Conservation (phyloP, 768 basidiomycete species). For the Suillus brevipes region DNA sequence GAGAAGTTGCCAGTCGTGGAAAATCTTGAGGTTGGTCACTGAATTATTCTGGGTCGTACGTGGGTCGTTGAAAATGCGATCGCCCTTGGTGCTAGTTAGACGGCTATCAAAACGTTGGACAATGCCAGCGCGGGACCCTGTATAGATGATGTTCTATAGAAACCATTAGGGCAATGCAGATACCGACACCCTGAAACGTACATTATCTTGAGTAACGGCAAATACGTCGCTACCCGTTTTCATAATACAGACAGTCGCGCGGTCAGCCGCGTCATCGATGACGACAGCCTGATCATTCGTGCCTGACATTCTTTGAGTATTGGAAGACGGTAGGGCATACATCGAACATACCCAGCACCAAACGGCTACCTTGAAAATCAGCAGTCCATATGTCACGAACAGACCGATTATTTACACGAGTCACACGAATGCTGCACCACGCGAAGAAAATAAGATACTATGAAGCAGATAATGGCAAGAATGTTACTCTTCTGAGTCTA, state of each 20-base stretch:
- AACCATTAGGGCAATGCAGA: neutral
- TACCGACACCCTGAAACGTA: conserved; percentile 23
- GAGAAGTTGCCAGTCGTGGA: conserved; percentile 55
- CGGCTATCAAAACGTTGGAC: conserved; percentile 62
- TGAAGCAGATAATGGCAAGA: neutral
- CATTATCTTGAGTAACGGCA: conserved; percentile 53
- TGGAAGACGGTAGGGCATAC: neutral
- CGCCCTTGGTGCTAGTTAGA: conserved; percentile 33
- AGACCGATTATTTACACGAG: conserved; percentile 36
- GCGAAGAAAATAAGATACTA: conserved; percentile 3
- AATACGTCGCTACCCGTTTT: conserved; percentile 65
- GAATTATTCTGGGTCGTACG: conserved; percentile 42
- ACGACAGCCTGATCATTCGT: conserved; percentile 52
- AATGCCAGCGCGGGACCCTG: conserved; percentile 61
- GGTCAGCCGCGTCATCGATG: conserved; percentile 49
- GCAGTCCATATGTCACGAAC: conserved; percentile 60
- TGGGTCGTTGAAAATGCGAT: conserved; percentile 41
- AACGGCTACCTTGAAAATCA: conserved; percentile 46
- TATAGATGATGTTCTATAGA: conserved; percentile 49
- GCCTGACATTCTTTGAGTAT: conserved; percentile 38
- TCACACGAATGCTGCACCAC: conserved; percentile 15
- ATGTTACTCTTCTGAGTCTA: conserved; percentile 40
- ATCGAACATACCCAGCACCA: conserved; percentile 50
- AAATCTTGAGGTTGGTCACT: conserved; percentile 51
- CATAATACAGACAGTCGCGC: conserved; percentile 38